Evolutionary conservation across 208 protist genomes (phyloP).

Genomic region (Strigomonas galati): DNA sequence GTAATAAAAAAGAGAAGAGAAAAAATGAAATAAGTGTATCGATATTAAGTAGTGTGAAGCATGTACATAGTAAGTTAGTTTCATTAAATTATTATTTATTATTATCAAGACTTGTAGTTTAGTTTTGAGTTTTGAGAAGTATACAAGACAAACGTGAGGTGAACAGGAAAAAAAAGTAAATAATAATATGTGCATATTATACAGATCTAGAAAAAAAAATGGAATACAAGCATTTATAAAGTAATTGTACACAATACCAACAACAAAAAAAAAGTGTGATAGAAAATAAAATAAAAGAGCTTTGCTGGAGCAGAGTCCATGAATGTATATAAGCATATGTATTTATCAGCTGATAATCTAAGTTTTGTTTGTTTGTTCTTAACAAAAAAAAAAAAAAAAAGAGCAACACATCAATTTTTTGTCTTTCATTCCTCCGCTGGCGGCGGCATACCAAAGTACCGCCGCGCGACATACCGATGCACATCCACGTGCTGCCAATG

Average conservation of each 20-base stretch:
- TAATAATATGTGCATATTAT: not conserved
- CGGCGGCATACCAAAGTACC: slow-evolving; percentile 56
- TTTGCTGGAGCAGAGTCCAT: not conserved
- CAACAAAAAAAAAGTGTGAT: not conserved
- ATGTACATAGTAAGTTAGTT: not conserved
- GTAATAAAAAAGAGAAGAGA: not conserved
- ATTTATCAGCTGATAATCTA: slow-evolving; percentile 1
- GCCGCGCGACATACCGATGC: slow-evolving; percentile 71
- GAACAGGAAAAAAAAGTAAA: not conserved
- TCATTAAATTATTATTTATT: not conserved
- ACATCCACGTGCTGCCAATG: slow-evolving; percentile 80
- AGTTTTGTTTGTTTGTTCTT: slow-evolving; percentile 8
- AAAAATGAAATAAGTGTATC: not conserved
- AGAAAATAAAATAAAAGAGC: slow-evolving; percentile 8
- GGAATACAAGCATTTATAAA: not conserved
- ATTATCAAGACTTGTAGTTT: not conserved
- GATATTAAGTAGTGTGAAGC: not conserved
- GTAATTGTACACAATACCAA: not conserved
- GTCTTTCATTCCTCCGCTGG: slow-evolving; percentile 37
- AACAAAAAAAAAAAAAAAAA: slow-evolving; percentile 14
- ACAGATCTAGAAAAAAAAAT: not conserved
- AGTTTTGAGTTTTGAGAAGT: not conserved
- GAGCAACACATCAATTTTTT: not conserved
- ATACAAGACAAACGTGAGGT: not conserved
- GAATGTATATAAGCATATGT: slow-evolving; percentile 11